Evolutionary conservation across 768 basidiomycete genomes (phyloP), one percentile per base, ranked within the genome.

Genomic region (Leccinum subgranulosum): DNA sequence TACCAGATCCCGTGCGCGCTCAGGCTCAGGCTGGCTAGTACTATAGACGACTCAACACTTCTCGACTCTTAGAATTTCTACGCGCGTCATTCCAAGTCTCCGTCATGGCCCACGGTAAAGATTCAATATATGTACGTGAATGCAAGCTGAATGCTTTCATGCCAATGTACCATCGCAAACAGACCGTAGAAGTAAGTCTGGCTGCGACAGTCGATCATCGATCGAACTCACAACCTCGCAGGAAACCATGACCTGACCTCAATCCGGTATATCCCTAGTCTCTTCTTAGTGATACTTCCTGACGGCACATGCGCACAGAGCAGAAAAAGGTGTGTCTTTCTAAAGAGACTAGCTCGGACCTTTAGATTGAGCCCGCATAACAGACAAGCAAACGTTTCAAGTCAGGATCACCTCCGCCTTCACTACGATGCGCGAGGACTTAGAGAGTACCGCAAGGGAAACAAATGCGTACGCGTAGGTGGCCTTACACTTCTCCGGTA

Each of bases 391-490:
- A 51, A 41, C 61, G 9, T 68, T 69, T 23, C 64, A 73, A 47
- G 57, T 23, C 12, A 63, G 36, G 45, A 55, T 66, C 29, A 15
- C 61, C 33, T 54, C 58, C 33, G 55, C 51, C 4, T 74, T 73
- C 55, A 31, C 53, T 14, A 29, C 29, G 39, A 48, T 56, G 54
- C 61, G 58, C 27, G 55, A 59, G 14, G 57, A 61, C 36, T 43
- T 58, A 41, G 53, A 54, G 50, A 51, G 36, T 34, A 54, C 60
- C 2, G 57, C 52, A 7, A 60, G 28, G 43, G 77, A 74, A 47
- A 70, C 74, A 12, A 62, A 71, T 27, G 19, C 55, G 1, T 63
- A 71, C 50, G 59, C 60, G 71, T 74, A 60, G 60, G 73, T 49
- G n/a, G 34, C 46, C 48, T 34, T 48, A 10, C 28, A 27, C 52